Conservation (phyloP, 257 asterid species). For the Nyctanthes arbortristis region DNA sequence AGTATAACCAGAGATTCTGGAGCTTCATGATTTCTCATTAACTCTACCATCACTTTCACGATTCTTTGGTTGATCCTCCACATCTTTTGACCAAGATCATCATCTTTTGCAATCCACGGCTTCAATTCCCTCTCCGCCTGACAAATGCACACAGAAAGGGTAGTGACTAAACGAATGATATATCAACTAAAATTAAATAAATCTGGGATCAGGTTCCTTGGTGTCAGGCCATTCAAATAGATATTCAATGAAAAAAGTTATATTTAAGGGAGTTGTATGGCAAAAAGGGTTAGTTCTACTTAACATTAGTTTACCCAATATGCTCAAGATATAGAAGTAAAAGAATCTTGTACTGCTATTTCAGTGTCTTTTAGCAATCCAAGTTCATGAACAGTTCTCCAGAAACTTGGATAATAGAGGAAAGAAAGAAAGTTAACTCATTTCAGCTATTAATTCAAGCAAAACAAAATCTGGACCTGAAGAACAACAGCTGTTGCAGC, state of each 20-base stretch:
- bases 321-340: too few species aligned
- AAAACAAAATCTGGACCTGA: constrained; percentile 78
- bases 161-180: constrained; percentile 45
- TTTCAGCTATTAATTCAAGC: constrained; percentile 27
- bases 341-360: not conserved
- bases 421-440: not conserved
- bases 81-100: constrained; percentile 87
- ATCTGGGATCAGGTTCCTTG: not conserved
- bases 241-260: too few species aligned
- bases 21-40: constrained; percentile 89
- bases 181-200: constrained; percentile 14
- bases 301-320: too few species aligned
- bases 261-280: too few species aligned
- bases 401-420: not conserved
- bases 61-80: constrained; percentile 94
- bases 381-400: too few species aligned
- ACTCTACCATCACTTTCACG: constrained; percentile 84
- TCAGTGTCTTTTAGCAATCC: not conserved
- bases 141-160: constrained; percentile 38
- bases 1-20: constrained; percentile 86
- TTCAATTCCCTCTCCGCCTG: constrained; percentile 98
- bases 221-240: constrained; percentile 5
- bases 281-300: too few species aligned
- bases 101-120: constrained; percentile 97
- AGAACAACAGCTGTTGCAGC: constrained; percentile 98